Conservation (phyloP, 192 early-diverging fungal genomes). For the Backusella mclennaniae region DNA sequence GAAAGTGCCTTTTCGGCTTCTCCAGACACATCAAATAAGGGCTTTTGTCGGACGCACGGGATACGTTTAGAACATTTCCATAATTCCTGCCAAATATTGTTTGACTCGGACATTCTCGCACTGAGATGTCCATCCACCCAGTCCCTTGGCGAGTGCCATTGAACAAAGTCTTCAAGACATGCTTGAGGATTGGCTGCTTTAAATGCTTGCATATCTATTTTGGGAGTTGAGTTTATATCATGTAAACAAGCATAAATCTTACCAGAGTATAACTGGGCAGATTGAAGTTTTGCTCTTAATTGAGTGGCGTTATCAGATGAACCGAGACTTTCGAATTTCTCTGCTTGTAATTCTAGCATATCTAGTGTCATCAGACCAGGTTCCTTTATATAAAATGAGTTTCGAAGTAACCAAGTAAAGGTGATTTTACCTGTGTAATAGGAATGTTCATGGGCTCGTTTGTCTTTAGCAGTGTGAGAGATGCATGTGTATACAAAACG, state of each 20-base stretch:
- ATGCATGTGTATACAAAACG: constrained; percentile 30
- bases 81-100: constrained; percentile 86
- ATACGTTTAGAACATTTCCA: constrained; percentile 65
- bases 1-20: constrained; percentile 79
- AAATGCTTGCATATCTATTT: constrained; percentile 84
- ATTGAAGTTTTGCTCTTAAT: constrained; percentile 75
- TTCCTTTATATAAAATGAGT: constrained; percentile 41
- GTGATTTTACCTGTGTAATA: constrained; percentile 45
- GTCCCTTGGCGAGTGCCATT: constrained; percentile 94
- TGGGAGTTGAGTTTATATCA: no score
- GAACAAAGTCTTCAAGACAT: constrained; percentile 83
- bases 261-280: constrained; percentile 69
- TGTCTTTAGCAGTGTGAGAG: constrained; percentile 40
- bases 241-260: not conserved
- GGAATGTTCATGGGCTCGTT: constrained; percentile 68
- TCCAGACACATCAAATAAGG: constrained; percentile 72
- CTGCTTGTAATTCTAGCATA: constrained; percentile 80
- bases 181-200: constrained; percentile 90
- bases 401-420: not conserved
- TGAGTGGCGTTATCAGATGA: constrained; percentile 68
- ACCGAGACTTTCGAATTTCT: constrained; percentile 75
- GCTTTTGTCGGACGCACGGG: constrained; percentile 69
- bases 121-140: constrained; percentile 75
- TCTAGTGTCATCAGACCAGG: constrained; percentile 85
- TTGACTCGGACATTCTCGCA: constrained; percentile 72